Base-by-base conservation (phyloP, 129 eudicot genomes). In the Chrysanthemum seticuspe region DNA sequence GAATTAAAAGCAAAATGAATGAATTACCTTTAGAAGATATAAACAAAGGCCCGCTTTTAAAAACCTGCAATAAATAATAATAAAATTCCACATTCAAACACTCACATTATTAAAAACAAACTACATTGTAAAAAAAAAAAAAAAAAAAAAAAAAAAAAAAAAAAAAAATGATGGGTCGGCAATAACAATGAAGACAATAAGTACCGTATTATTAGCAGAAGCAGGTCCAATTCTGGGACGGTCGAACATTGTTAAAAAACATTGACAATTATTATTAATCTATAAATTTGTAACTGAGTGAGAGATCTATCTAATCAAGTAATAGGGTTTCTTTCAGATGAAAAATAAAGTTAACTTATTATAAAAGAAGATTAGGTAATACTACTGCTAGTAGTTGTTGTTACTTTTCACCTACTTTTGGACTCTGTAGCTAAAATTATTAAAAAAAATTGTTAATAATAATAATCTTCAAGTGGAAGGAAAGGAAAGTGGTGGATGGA, bases 31-130 rank as follows among this genome's bases (percentile, higher is more conserved):
- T 94, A 0, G 98, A 94, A 57, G 98, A 94, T 72, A 94, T 94
- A 75, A 90, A 89, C 47, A 94, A 85, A 13, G 95, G 96, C 71
- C 98, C 98, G 56, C 97, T 94, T 85, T 90, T 94, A 78, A 94
- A 90, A 57, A 90, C 91, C 98, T 94, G 92, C 50, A 76, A 63
- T 4, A 31, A 31, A 31, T 4, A 31, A 31, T 4, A 31, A 31
- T 0, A 69, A 18, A 45, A 65, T 61, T 51, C 58, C 56, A 50
- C 66, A 54, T 52, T 18, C 27, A 54, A 62, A 52, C 10, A 10
- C 47, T 7, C 0, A 19, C 12, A 57, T 12, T 7, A 18, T 15
- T 15, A 57, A 5, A 57, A 15, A 12, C 18, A 56, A 57, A 11
- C 9, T 3, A 57, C 9, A 13, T 31, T 31, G 1, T 31, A 3